Base-by-base conservation (phyloP, 805 yeast species). In the Danielia oregonensis region DNA sequence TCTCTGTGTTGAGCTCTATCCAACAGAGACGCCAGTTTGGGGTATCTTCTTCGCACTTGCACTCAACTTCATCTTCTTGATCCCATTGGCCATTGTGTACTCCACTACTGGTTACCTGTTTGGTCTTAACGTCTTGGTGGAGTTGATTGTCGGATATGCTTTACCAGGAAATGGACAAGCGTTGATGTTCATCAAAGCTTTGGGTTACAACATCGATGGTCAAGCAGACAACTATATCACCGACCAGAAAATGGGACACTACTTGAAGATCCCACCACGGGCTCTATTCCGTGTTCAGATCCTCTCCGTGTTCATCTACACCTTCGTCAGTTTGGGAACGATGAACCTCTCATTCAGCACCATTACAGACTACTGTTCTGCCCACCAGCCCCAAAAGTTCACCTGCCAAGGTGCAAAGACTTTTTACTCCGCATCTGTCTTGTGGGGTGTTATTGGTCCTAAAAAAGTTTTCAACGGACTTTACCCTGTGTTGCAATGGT, bases 381-480 rank as follows among this genome's bases (percentile, higher is more conserved):
- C 61, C 8, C 34, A 51, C 17, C 79, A 76, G 42, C 39, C 47
- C 4, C 63, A 68, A 33, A 63, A 62, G 31, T 77, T 76, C 51
- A 65, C 51, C 11, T 54, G 59, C 39, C 61, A 61, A 19, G 33
- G 36, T 17, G 45, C 59, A 6, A 48, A 37, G n/a, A 45, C 49
- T 2, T 76, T 72, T 51, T 78, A 62, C 57, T 64, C 70, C 24
- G 75, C 85, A 2, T 71, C 82, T 1, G 66, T 80, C 14, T 55
- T 77, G 31, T 81, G 86, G 86, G 86, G 85, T 34, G 70, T 57
- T 51, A 69, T 80, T 44, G 86, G 86, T 0, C 68, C 68, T 5
- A 54, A 55, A 48, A 57, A 50, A 35, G 61, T 59, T 4, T 61
- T 61, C 33, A 42, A 39, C 12, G 59, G 59, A 10, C 39, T 60